phyloP scores from a whole-genome alignment of 2,329 filamentous ascomycete genomes.

The Fusarium sp. region DNA sequence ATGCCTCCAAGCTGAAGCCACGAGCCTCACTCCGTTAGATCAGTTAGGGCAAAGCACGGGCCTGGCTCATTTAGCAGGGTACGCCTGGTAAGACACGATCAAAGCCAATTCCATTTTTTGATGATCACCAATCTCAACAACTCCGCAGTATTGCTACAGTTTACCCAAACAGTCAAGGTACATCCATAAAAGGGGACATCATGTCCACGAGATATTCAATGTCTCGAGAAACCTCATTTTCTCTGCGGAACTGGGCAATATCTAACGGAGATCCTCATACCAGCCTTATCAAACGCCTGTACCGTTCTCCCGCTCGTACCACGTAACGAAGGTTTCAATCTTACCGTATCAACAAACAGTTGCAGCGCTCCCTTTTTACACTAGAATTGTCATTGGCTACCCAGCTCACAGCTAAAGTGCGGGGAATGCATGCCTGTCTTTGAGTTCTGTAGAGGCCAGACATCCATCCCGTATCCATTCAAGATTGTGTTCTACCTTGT shows the following conservation, averaged over 20 bases:
- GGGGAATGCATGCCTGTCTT: slow-evolving; percentile 34
- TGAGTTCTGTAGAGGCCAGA: slow-evolving; percentile 20
- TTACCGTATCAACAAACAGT: slow-evolving; percentile 5
- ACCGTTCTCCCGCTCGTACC: slow-evolving; percentile 15
- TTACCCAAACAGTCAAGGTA: background rate
- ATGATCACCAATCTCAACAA: slow-evolving; percentile 42
- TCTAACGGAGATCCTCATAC: slow-evolving; percentile 2
- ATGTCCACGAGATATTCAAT: slow-evolving; percentile 9
- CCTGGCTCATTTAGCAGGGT: slow-evolving; percentile 41
- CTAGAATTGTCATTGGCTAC: slow-evolving; percentile 27
- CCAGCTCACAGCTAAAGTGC: slow-evolving; percentile 17
- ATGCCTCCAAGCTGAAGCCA: slow-evolving; percentile 38
- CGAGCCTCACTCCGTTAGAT: slow-evolving; percentile 41
- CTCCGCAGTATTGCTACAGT: slow-evolving; percentile 22
- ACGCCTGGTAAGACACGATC: slow-evolving; percentile 22
- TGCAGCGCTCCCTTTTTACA: slow-evolving; percentile 10
- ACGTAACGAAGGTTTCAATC: slow-evolving; percentile 19
- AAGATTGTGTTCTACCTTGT: too few relatives aligned
- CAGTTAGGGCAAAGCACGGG: slow-evolving; percentile 44
- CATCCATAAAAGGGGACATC: slow-evolving; percentile 28
- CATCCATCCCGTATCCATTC: slow-evolving; percentile 9
- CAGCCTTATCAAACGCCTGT: slow-evolving; percentile 12
- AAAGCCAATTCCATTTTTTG: slow-evolving; percentile 31
- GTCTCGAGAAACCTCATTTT: slow-evolving; percentile 6
- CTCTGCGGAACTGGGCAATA: slow-evolving; percentile 7